Evolutionary conservation across 73 alveolate species (phyloP), one percentile per base, ranked within the genome.

Genomic region (Symbiodinium natans): DNA sequence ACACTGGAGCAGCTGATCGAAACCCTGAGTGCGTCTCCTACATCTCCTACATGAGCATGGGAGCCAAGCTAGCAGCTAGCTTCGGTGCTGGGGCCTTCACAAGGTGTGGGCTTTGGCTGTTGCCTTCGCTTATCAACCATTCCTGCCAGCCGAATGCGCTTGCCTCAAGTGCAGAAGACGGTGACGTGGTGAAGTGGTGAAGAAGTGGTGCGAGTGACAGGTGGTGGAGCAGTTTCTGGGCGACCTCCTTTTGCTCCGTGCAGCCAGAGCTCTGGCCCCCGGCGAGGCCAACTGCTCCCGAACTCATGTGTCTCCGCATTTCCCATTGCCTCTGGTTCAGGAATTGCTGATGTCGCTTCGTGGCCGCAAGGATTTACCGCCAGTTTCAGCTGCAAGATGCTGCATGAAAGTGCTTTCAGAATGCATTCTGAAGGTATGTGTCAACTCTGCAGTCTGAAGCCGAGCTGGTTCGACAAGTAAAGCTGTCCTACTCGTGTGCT

Each of bases 141-240:
- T 87, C 94, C 17, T 87, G 94, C 84, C 94, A 38, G 15, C 94
- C 94, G 17, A 87, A 87, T 38, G 94, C 74, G 17, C 13, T 7
- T 17, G n/a, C 87, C 87, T 77, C 87, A 19, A 56, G 25, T 46
- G 6, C 59, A 46, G 59, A 46, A 46, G n/a, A n/a, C n/a, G n/a
- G n/a, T n/a, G n/a, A n/a, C n/a, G n/a, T n/a, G n/a, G n/a, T 43
- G 19, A 43, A 43, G 19, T 43, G 56, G 56, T 43, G 56, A 5
- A 11, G 11, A 43, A 43, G 56, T 8, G 34, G 13, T 15, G 48
- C 34, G 27, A 39, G 25, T 59, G 11, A n/a, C 33, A 86, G 94
- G 94, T 87, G 42, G 84, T 39, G 41, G 94, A 87, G 42, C 94
- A 87, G 25, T 87, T 87, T 56, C 85, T 87, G 41, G 94, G 94